Base-by-base conservation (phyloP, 306 rosid species). In the Pterocarpus macrocarpus region DNA sequence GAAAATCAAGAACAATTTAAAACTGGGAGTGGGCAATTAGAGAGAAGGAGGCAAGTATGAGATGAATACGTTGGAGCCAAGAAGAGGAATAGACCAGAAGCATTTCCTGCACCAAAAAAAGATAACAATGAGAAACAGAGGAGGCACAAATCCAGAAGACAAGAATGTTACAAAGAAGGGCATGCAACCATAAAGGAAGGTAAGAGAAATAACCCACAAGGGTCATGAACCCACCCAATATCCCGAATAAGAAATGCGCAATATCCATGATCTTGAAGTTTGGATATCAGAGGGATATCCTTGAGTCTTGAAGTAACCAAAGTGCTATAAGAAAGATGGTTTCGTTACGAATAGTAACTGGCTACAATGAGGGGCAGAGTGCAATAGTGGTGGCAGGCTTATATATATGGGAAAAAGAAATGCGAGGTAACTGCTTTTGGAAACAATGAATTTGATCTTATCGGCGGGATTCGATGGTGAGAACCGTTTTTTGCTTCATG, bases 21-120 rank as follows among this genome's bases (percentile, higher is more conserved):
- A 14, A 47, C 10, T 14, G 41, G 15, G 32, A 13, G 28, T 63
- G 17, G 39, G 8, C 6, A 5, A 43, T 5, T 8, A 43, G 8
- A 43, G 47, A 58, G 55, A 35, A 17, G 30, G 65, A 44, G 45
- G 0, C 11, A 22, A 35, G 56, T 16, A 22, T 14, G 33, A 64
- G 71, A 66, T 32, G 32, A 74, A 9, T 91, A 95, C 97, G 65
- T 69, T 67, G 99, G 99, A 8, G 99, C 75, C 77, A 91, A 81
- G 96, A 91, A 95, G 87, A 93, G 99, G 87, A 93, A 93, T 66
- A 95, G 86, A 33, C 93, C 99, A 73, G 84, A 80, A 33, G 80
- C 93, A 85, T 93, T 90, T 69, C 99, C 98, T 95, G 87, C 85
- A 81, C 2, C 35, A 6, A 45, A n/a, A 8, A 13, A 22, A 30